Percentiles rank a stretch among this genome's conserved stretches.
Evolutionary conservation across 208 protist genomes (phyloP).

Genomic region (Trypanosoma mega): DNA sequence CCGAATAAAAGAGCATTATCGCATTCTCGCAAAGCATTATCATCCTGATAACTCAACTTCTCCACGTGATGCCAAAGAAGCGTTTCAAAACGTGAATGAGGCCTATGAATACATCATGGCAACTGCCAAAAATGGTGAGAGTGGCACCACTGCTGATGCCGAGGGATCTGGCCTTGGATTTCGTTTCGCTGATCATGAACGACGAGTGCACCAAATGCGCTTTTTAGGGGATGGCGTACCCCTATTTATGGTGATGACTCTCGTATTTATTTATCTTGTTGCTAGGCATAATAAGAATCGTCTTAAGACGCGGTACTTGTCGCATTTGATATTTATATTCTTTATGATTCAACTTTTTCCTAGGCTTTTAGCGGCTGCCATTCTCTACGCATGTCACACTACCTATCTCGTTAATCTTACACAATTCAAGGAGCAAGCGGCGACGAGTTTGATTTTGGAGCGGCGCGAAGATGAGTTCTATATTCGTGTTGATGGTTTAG

Average conservation of each 20-base stretch:
- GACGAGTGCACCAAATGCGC: slow-evolving; percentile 54
- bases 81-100: slow-evolving; percentile 75
- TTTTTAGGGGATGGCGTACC: slow-evolving; percentile 57
- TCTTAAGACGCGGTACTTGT: slow-evolving; percentile 46
- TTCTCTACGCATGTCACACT: slow-evolving; percentile 68
- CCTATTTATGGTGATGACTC: slow-evolving; percentile 63
- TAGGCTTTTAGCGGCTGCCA: slow-evolving; percentile 57
- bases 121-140: slow-evolving; percentile 18
- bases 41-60: slow-evolving; percentile 63
- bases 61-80: slow-evolving; percentile 30
- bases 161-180: slow-evolving; percentile 22
- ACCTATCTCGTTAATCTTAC: slow-evolving; percentile 44
- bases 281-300: slow-evolving; percentile 56
- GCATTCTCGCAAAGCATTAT: slow-evolving; percentile 71
- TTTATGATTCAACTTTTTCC: slow-evolving; percentile 74
- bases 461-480: slow-evolving; percentile 18
- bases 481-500: slow-evolving; percentile 52
- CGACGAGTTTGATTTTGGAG: slow-evolving; percentile 46
- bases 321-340: slow-evolving; percentile 59
- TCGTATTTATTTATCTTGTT: slow-evolving; percentile 60
- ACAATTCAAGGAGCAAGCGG: slow-evolving; percentile 51
- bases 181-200: slow-evolving; percentile 54
- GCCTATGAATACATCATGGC: slow-evolving; percentile 54
- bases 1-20: slow-evolving; percentile 65
- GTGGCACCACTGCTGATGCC: not conserved